Evolutionary conservation across 306 rosid genomes (phyloP).

Genomic region (Cyclanthera cordifolia): DNA sequence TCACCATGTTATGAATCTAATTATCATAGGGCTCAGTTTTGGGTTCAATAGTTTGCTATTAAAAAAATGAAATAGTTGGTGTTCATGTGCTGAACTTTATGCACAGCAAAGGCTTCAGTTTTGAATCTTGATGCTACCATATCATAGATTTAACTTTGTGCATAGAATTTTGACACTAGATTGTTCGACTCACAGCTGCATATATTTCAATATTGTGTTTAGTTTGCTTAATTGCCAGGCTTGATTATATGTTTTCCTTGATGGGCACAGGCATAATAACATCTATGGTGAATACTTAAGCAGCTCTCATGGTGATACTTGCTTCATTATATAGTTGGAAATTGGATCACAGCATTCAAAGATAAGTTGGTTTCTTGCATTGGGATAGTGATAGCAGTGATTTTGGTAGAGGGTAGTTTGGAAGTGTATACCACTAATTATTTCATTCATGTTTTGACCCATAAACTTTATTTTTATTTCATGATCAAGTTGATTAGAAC

Average conservation of each 20-base stretch:
- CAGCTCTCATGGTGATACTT: slow-evolving; percentile 6
- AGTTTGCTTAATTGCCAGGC: not conserved
- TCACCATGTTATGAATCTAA: not conserved
- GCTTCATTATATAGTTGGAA: slow-evolving; percentile 27
- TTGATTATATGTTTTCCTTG: not conserved
- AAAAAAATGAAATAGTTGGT: not conserved
- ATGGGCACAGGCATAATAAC: slow-evolving; percentile 10
- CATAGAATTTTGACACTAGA: not conserved
- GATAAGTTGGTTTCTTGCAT: slow-evolving; percentile 19
- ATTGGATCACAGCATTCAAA: slow-evolving; percentile 33
- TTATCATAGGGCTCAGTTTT: not conserved
- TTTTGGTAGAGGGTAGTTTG: slow-evolving; percentile 36
- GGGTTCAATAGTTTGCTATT: not conserved
- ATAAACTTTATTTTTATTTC: not conserved
- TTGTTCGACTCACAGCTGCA: not conserved
- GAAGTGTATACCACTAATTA: slow-evolving; percentile 45
- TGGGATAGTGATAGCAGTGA: slow-evolving; percentile 25
- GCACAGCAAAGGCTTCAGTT: not conserved
- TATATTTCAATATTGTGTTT: not conserved
- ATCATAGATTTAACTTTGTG: not conserved
- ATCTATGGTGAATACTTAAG: slow-evolving; percentile 4
- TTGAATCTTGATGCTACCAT: not conserved
- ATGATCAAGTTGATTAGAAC: slow-evolving; percentile 9
- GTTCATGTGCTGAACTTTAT: not conserved
- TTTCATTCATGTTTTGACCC: slow-evolving; percentile 9